phyloP scores from a whole-genome alignment of 176 grass and related monocot species.

The Eremochloa ophiuroides region DNA sequence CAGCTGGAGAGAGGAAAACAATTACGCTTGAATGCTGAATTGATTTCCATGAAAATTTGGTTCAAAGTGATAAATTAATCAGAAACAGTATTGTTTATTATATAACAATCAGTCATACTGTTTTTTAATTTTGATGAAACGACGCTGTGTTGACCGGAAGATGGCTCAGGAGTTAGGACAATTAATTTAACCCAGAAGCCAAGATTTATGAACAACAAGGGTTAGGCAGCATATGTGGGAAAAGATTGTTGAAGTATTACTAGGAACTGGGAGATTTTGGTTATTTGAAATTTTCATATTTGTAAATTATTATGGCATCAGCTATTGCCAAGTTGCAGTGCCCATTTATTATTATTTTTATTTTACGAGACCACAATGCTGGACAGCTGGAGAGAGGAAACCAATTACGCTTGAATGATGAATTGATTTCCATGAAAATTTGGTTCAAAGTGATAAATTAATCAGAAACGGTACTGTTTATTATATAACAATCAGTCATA shows the following conservation, averaged over 20 bases:
- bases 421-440: neutral
- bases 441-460: conserved; percentile 10
- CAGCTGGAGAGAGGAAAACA: neutral
- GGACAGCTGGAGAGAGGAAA: neutral
- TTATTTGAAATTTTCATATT: neutral
- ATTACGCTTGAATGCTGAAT: too few species aligned
- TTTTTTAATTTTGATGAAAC: neutral
- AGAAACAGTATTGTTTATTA: neutral
- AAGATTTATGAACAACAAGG: too few species aligned
- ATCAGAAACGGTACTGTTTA: neutral
- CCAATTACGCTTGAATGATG: too few species aligned
- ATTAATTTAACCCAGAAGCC: too few species aligned
- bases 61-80: neutral
- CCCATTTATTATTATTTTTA: neutral
- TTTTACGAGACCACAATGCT: neutral
- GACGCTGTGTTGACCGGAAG: conserved; percentile 3
- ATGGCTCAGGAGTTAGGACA: too few species aligned
- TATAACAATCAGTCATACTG: neutral
- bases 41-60: neutral
- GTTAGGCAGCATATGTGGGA: too few species aligned
- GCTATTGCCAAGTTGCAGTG: neutral
- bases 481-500: neutral
- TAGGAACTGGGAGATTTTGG: too few species aligned
- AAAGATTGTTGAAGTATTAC: too few species aligned
- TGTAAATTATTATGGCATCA: neutral